phyloP scores from a whole-genome alignment of 345 rosid species.

The Garcia nutans region DNA sequence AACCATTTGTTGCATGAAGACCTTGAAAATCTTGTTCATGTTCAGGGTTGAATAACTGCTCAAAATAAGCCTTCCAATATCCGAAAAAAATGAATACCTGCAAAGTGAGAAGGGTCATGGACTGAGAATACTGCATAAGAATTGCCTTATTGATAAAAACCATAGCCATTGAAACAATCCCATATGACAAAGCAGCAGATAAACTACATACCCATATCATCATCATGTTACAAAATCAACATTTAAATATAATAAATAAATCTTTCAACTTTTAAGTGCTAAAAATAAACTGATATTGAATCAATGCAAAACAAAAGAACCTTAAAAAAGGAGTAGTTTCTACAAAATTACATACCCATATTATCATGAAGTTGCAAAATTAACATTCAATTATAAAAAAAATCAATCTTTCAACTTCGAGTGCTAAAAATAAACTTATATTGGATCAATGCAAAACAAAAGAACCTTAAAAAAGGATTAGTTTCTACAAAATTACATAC shows the following conservation, averaged over 20 bases:
- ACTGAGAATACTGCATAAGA: conserved; percentile 75
- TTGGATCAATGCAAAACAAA: neutral
- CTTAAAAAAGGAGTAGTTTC: too few species aligned
- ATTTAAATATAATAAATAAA: too few species aligned
- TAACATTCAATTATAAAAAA: too few species aligned
- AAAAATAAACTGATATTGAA: neutral
- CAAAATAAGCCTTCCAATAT: too few species aligned
- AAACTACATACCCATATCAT: conserved; percentile 47
- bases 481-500: conserved; percentile 45
- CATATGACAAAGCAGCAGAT: conserved; percentile 79
- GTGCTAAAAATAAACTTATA: neutral
- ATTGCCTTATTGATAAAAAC: conserved; percentile 94
- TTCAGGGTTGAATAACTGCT: too few species aligned
- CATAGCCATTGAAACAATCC: conserved; percentile 95
- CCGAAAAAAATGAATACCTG: conserved; percentile 57
- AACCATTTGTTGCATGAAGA: too few species aligned
- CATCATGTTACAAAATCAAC: neutral
- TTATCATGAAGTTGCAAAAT: neutral
- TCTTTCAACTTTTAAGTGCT: neutral
- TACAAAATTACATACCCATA: conserved; percentile 47
- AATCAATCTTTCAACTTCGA: neutral
- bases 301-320: neutral
- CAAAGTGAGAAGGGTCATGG: conserved; percentile 82
- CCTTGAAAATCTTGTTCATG: too few species aligned
- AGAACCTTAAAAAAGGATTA: too few species aligned